Conservation (phyloP, 78 protist genomes). For the Dictyostelium capitatum region DNA sequence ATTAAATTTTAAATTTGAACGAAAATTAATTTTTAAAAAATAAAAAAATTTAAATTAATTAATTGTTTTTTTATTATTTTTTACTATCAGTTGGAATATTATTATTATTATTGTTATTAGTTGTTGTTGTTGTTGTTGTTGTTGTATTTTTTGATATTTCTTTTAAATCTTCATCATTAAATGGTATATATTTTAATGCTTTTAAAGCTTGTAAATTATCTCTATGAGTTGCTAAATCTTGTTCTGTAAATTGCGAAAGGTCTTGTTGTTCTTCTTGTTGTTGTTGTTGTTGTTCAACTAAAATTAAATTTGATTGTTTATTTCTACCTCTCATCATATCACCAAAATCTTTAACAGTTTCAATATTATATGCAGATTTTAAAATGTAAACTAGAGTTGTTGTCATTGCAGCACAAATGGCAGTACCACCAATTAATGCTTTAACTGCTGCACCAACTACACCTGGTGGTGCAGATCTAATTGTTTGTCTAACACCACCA, state of each 20-base stretch:
- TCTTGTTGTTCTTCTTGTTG: not conserved
- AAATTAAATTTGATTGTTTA: not conserved
- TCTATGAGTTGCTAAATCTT: not conserved
- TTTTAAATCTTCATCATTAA: not conserved
- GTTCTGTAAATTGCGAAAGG: not conserved
- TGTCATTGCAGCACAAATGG: conserved; percentile 23
- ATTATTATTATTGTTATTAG: too few species aligned
- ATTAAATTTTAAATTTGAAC: too few species aligned
- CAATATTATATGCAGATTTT: conserved; percentile 19
- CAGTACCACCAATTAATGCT: conserved; percentile 52
- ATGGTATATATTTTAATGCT: conserved; percentile 16
- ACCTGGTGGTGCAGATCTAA: conserved; percentile 61
- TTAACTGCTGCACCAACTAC: not conserved
- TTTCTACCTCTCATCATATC: conserved; percentile 20
- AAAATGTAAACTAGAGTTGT: conserved; percentile 11
- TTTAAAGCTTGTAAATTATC: not conserved
- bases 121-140: too few species aligned
- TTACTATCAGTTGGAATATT: too few species aligned
- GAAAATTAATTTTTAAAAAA: too few species aligned
- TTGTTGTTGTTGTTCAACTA: conserved; percentile 7
- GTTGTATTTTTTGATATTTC: not conserved
- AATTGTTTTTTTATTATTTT: too few species aligned
- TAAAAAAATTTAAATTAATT: too few species aligned
- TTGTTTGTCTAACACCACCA: conserved; percentile 38
- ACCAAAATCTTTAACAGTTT: conserved; percentile 43